A percentile compares a stretch with the other conserved stretches of the same genome.
These are phyloP conservation scores for Dipteronia dyeriana DNA, from an alignment of 345 rosid species.

Conservation along the genomic window DNA sequence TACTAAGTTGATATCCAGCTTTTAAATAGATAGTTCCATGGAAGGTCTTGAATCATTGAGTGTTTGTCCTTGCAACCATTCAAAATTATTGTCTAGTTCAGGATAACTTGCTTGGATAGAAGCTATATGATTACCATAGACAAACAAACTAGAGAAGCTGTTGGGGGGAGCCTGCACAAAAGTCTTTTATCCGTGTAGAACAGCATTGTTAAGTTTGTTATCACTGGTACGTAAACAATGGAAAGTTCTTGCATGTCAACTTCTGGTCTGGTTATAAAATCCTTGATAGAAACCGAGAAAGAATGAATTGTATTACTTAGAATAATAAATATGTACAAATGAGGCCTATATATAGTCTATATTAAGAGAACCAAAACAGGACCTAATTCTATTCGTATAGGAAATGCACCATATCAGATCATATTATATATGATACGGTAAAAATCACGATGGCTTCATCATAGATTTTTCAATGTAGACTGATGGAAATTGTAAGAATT, in stretches of 20 bases:
- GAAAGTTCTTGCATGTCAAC: background rate
- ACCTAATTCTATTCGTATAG: too few species aligned
- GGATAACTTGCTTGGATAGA: background rate
- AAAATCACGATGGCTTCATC: background rate
- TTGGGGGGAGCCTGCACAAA: background rate
- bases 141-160: background rate
- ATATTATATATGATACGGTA: too few species aligned
- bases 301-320: too few species aligned
- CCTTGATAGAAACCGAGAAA: too few species aligned
- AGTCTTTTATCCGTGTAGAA: background rate
- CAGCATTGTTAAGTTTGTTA: background rate
- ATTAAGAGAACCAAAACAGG: too few species aligned
- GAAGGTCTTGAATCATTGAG: background rate
- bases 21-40: background rate
- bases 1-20: conserved; percentile 8
- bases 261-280: background rate
- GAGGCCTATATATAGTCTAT: too few species aligned
- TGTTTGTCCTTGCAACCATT: background rate
- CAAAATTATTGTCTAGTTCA: background rate
- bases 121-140: background rate
- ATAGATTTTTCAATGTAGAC: background rate
- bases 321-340: too few species aligned
- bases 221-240: background rate
- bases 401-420: too few species aligned
- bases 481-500: background rate